Conservation (phyloP, 352 stramenopile species). For the Globisporangium nodosum region DNA sequence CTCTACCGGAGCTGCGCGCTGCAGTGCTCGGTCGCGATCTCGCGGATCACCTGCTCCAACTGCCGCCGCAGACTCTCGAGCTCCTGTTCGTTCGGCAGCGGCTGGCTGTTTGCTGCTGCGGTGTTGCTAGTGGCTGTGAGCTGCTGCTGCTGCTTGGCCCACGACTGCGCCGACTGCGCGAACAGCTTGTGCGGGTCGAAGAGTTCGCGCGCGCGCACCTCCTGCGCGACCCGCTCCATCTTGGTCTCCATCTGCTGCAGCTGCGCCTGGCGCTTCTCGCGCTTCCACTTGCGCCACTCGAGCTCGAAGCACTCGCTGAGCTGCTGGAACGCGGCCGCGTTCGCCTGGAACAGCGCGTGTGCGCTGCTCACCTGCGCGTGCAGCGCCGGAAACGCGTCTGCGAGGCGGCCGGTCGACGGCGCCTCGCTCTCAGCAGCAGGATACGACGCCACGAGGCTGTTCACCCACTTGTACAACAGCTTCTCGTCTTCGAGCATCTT, state of each 20-base stretch:
- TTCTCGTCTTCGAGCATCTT: conserved; percentile 56
- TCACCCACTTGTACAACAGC: conserved; percentile 72
- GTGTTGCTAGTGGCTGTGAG: not conserved
- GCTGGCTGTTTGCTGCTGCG: not conserved
- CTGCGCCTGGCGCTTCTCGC: conserved; percentile 25
- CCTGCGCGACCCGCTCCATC: conserved; percentile 27
- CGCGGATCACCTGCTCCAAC: conserved; percentile 37
- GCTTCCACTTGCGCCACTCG: conserved; percentile 37
- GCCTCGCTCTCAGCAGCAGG: not conserved
- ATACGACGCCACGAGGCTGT: conserved; percentile 30
- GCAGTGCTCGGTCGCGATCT: conserved; percentile 54
- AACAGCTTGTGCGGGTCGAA: conserved; percentile 43
- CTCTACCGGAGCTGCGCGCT: conserved; percentile 26
- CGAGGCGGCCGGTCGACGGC: not conserved
- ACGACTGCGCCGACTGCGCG: conserved; percentile 22
- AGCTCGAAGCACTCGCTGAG: conserved; percentile 24
- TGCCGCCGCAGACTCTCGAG: conserved; percentile 35
- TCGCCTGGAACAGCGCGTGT: conserved; percentile 23
- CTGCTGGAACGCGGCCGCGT: conserved; percentile 19
- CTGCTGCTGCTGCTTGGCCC: conserved; percentile 1
- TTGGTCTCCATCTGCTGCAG: conserved; percentile 42
- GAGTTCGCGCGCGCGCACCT: conserved; percentile 39
- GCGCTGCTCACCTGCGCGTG: conserved; percentile 21
- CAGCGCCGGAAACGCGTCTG: conserved; percentile 10
- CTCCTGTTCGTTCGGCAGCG: conserved; percentile 22